Conservation (phyloP, 176 grass and related monocot genomes). For the Ampelocalamus luodianensis region DNA sequence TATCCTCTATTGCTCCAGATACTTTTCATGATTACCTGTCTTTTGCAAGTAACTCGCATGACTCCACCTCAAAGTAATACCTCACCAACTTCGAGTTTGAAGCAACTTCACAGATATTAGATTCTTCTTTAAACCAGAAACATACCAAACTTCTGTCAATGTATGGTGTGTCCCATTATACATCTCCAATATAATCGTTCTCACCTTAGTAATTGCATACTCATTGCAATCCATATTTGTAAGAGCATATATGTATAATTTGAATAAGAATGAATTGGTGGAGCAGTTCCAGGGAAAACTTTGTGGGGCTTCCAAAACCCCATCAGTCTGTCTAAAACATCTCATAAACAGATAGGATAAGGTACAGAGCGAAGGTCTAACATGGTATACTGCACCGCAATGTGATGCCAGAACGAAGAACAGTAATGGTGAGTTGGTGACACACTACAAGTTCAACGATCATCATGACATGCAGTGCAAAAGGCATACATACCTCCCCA, state of each 20-base stretch:
- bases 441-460: neutral
- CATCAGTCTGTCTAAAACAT: constrained; percentile 18
- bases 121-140: no score
- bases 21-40: no score
- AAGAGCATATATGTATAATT: constrained; percentile 1
- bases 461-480: neutral
- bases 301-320: constrained; percentile 2
- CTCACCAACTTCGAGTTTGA: no score
- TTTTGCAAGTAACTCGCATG: no score
- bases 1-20: no score
- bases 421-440: neutral
- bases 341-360: constrained; percentile 15
- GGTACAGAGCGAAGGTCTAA: constrained; percentile 30
- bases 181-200: no score
- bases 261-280: constrained; percentile 16
- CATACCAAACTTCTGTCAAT: no score
- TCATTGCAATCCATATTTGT: neutral
- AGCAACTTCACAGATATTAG: no score
- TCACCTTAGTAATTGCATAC: no score
- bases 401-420: neutral
- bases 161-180: no score
- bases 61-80: no score
- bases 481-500: constrained; percentile 69
- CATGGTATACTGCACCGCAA: neutral
- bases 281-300: constrained; percentile 6